Evolutionary conservation across 305 asterid species (phyloP).

Genomic region (Solanum aculeatissimum): DNA sequence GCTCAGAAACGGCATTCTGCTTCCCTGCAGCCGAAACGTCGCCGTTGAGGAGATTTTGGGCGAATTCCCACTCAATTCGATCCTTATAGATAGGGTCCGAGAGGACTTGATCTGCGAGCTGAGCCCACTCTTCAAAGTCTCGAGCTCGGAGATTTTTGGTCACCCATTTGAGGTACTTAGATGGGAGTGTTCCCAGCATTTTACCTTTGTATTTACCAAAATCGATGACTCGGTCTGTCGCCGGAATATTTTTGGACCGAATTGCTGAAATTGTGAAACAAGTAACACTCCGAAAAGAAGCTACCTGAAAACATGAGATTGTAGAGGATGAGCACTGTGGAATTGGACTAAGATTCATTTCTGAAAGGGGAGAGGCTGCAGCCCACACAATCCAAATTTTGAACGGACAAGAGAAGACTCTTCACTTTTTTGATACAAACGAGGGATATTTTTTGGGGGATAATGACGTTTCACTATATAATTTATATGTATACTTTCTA

Average conservation of each 20-base stretch:
- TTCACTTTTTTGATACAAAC: neutral
- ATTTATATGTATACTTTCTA: too few species aligned
- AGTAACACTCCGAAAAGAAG: neutral
- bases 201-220: slow-evolving; percentile 66
- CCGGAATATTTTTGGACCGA: slow-evolving; percentile 8
- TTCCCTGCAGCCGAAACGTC: neutral
- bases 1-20: slow-evolving; percentile 28
- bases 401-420: neutral
- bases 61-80: slow-evolving; percentile 77
- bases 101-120: slow-evolving; percentile 59
- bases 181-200: slow-evolving; percentile 78
- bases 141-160: slow-evolving; percentile 61
- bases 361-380: neutral
- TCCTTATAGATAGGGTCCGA: slow-evolving; percentile 58
- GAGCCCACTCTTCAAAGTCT: slow-evolving; percentile 69
- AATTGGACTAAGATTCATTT: neutral
- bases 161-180: slow-evolving; percentile 64
- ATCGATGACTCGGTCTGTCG: slow-evolving; percentile 54
- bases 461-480: too few species aligned
- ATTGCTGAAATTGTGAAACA: neutral
- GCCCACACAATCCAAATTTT: neutral
- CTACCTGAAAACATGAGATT: neutral
- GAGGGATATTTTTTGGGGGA: too few species aligned
- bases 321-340: neutral
- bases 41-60: slow-evolving; percentile 49